phyloP scores from a whole-genome alignment of 495 filamentous ascomycete species.

The Hypoxylon intermedium region DNA sequence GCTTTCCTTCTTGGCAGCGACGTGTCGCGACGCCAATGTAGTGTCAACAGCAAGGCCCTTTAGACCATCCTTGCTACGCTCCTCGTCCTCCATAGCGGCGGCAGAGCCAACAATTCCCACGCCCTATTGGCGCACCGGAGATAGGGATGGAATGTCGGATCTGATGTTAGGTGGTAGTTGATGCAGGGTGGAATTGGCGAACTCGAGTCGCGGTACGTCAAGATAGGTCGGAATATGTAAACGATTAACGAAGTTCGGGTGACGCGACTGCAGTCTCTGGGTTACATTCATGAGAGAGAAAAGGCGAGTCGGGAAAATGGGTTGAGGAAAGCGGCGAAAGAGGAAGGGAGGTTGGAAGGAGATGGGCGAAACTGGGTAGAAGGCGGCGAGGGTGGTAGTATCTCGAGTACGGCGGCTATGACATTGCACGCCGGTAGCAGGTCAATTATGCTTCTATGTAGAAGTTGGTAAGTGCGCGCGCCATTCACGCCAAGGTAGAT shows the following conservation, averaged over 20 bases:
- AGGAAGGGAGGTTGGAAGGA: slow-evolving; percentile 6
- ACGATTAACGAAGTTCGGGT: slow-evolving; percentile 2
- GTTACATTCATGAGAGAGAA: slow-evolving; percentile 23
- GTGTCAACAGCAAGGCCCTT: slow-evolving; percentile 44
- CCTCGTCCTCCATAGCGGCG: slow-evolving; percentile 52
- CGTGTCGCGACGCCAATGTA: slow-evolving; percentile 38
- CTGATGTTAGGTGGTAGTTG: not conserved
- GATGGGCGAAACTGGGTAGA: too few species aligned
- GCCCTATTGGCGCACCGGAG: slow-evolving; percentile 9
- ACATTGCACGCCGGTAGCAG: slow-evolving; percentile 37
- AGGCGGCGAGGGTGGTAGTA: slow-evolving; percentile 35
- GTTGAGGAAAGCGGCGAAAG: slow-evolving; percentile 3
- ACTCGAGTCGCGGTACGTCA: not conserved
- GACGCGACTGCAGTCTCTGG: slow-evolving; percentile 23
- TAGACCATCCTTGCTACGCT: slow-evolving; percentile 43
- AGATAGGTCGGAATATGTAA: slow-evolving; percentile 4
- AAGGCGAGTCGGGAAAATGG: slow-evolving; percentile 1
- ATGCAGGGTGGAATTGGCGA: slow-evolving; percentile 18
- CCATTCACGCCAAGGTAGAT: slow-evolving; percentile 8
- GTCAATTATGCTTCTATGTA: slow-evolving; percentile 37
- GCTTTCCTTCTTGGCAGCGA: slow-evolving; percentile 47
- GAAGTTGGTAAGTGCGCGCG: slow-evolving; percentile 5
- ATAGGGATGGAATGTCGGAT: slow-evolving; percentile 2
- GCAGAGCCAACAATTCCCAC: not conserved
- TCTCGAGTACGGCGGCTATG: slow-evolving; percentile 30